Percentiles rank a stretch among this genome's conserved stretches.
phyloP scores from a whole-genome alignment of 768 basidiomycete species.

The Phaffia tasmanica region DNA sequence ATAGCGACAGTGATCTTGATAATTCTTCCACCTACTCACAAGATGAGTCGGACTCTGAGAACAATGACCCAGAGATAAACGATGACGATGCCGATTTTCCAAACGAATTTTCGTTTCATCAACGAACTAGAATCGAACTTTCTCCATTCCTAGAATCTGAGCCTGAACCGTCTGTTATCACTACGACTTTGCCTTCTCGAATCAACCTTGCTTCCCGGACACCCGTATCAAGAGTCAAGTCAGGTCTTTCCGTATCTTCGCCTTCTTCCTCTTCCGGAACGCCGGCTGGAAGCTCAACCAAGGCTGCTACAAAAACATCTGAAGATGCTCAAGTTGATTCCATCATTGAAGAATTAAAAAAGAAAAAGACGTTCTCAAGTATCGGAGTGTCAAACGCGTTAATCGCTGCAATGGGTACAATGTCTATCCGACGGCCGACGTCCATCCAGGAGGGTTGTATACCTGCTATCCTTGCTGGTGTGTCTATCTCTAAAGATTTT shows the following conservation, averaged over 20 bases:
- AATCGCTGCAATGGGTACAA: conserved; percentile 54
- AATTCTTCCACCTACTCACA: too few relatives aligned
- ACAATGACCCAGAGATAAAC: too few relatives aligned
- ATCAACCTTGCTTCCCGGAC: conserved; percentile 18
- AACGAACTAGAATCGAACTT: too few relatives aligned
- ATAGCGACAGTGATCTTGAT: too few relatives aligned
- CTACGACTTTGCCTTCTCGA: conserved; percentile 13
- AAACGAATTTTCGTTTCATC: too few relatives aligned
- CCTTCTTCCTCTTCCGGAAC: not conserved
- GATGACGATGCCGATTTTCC: too few relatives aligned
- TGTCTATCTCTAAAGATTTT: conserved; percentile 32
- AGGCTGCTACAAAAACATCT: not conserved
- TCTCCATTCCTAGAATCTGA: too few relatives aligned
- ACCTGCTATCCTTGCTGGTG: conserved; percentile 68
- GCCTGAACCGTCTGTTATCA: not conserved
- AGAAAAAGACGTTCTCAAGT: conserved; percentile 32
- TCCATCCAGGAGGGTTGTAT: conserved; percentile 84
- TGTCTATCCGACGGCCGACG: conserved; percentile 79
- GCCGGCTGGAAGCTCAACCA: not conserved
- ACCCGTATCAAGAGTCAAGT: not conserved
- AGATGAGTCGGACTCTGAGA: too few relatives aligned
- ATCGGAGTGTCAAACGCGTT: conserved; percentile 45
- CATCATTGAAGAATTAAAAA: not conserved
- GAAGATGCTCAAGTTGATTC: not conserved
- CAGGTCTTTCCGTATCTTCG: not conserved